Conservation (phyloP, 805 yeast species). For the Myxozyma geophila region DNA sequence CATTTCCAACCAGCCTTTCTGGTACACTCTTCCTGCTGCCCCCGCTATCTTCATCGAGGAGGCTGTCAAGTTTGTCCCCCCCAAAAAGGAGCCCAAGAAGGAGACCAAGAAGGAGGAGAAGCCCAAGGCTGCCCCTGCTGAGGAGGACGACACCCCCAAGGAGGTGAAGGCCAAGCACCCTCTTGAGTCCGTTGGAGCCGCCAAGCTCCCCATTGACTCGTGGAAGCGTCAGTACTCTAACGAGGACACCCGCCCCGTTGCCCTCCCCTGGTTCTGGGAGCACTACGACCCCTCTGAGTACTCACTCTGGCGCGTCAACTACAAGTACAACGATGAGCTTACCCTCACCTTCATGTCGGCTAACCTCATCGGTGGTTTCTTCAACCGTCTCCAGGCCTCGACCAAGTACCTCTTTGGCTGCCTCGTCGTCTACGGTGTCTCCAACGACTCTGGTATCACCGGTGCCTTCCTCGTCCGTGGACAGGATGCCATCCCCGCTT, state of each 20-base stretch:
- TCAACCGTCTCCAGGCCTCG: constrained; percentile 90
- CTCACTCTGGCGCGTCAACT: constrained; percentile 93
- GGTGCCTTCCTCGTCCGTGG: constrained; percentile 97
- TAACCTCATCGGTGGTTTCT: constrained; percentile 97
- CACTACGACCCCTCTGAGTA: constrained; percentile 89
- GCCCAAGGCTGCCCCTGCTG: constrained; percentile 38
- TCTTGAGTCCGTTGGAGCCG: constrained; percentile 77
- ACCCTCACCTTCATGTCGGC: constrained; percentile 97
- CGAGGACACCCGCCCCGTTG: constrained; percentile 92
- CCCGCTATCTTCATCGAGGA: constrained; percentile 61
- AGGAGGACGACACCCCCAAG: constrained; percentile 46
- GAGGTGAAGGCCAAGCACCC: constrained; percentile 81
- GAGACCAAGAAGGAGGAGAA: constrained; percentile 41
- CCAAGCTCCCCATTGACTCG: constrained; percentile 75
- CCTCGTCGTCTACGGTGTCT: constrained; percentile 95
- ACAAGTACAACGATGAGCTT: constrained; percentile 97
- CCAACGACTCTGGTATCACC: constrained; percentile 96
- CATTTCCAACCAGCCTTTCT: constrained; percentile 51
- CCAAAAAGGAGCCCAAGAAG: constrained; percentile 66
- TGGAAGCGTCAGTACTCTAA: constrained; percentile 97
- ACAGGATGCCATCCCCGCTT: constrained; percentile 86
- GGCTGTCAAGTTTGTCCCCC: constrained; percentile 69
- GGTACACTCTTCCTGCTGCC: constrained; percentile 55
- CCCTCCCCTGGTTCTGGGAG: constrained; percentile 98
- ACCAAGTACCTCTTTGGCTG: constrained; percentile 93